Evolutionary conservation across 1,284 basidiomycete species (phyloP), one percentile per base, ranked within the genome.

Genomic region (Puccinia horiana): DNA sequence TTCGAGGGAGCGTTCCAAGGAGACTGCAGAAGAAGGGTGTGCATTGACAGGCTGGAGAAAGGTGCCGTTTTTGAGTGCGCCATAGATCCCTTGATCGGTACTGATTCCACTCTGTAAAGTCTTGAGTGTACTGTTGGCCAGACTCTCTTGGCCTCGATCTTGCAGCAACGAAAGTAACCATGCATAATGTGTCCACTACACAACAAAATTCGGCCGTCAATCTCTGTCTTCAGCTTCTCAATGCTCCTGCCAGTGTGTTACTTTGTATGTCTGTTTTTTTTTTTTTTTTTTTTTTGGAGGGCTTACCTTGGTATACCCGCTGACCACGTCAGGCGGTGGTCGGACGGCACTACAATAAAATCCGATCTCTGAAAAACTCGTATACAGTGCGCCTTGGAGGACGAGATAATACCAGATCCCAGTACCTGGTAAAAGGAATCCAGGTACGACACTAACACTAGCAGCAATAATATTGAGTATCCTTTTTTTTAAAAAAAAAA

Each of bases 221-320:
- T 20, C 47, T 5, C 23, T 32, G 5, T 63, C 35, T 49, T 29
- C 20, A n/a, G n/a, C n/a, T n/a, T n/a, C n/a, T n/a, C n/a, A n/a
- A n/a, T n/a, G n/a, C n/a, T n/a, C n/a, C n/a, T n/a, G n/a, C n/a
- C n/a, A n/a, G n/a, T n/a, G n/a, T n/a, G 20, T 70, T 42, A 29
- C 35, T 9, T 26, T 26, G 1, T 9, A 14, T 32, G 69, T n/a
- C n/a, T n/a, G 29, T 47, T 49, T 49, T 40, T 49, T 40, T 20
- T 20, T 44, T 40, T 6, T 37, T 37, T 16, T 35, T 58, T 5
- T n/a, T 18, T 35, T 18, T 20, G 32, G 20, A 23, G 1, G n/a
- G 47, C 69, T 47, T 61, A 81, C 79, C 58, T 81, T 73, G n/a
- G 79, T 81, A 65, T 81, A 81, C 49, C 79, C 79, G 61, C 79